phyloP scores from a whole-genome alignment of 192 early-diverging fungal genomes.

The Umbelopsis sp. region DNA sequence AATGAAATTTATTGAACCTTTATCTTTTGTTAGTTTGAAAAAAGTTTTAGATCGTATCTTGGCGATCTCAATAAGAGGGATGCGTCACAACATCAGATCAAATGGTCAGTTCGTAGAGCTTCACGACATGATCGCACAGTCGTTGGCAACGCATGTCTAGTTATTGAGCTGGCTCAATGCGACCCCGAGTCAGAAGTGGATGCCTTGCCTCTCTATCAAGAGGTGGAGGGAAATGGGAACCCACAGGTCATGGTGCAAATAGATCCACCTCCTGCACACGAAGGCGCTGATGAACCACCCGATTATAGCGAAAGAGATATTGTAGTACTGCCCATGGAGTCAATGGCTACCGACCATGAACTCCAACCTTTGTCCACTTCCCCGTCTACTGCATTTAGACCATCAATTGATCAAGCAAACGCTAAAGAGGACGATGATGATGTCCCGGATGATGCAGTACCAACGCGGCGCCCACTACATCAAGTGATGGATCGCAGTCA shows the following conservation, averaged over 20 bases:
- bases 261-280: background rate
- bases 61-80: conserved; percentile 20
- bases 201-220: conserved; percentile 18
- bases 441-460: background rate
- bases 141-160: background rate
- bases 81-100: conserved; percentile 10
- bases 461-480: background rate
- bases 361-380: background rate
- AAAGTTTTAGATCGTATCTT: background rate
- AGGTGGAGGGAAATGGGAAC: background rate
- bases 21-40: conserved; percentile 18
- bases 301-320: conserved; percentile 5
- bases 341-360: background rate
- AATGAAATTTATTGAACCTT: background rate
- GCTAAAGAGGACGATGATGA: conserved; percentile 4
- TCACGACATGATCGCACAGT: background rate
- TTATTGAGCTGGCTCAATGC: conserved; percentile 18
- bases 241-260: conserved; percentile 1
- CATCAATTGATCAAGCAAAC: too few species aligned
- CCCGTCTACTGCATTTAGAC: background rate
- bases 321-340: background rate
- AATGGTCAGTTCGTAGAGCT: conserved; percentile 9
- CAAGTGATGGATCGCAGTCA: background rate
- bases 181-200: conserved; percentile 9
- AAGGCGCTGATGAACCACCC: background rate